Evolutionary conservation across 306 rosid genomes (phyloP), one percentile per base, ranked within the genome.

Genomic region (Betula pendula): DNA sequence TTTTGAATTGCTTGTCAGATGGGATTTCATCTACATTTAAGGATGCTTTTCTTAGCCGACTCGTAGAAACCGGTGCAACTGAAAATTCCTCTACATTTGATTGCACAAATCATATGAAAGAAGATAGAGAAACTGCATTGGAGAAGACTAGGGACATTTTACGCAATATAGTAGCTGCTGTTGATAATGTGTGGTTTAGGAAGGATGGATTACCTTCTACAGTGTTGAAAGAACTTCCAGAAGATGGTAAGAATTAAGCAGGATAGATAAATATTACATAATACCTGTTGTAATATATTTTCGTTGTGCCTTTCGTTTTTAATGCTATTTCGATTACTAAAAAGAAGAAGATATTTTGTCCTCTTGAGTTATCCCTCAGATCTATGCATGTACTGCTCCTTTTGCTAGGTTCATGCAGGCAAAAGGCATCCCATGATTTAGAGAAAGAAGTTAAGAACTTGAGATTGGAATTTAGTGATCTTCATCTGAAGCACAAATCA

Each of bases 31-130:
- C 96, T 43, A 70, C 79, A 20, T 87, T 86, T 77, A 88, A 88
- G 80, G 94, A 88, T 74, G 87, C 85, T 71, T 89, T 94, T 82
- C 91, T 90, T n/a, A 76, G 84, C 75, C 96, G 96, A 63, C 92
- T 91, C 68, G 35, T 91, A 71, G 88, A 91, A 78, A 88, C 88
- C 59, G 97, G 93, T 76, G 98, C 98, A n/a, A 94, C 97, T 52
- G 92, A 93, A 88, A 91, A 86, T 82, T 90, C 97, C 56, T 91
- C 93, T 29, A 55, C 84, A 4, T 53, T 67, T 83, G 58, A 77
- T 71, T 79, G 51, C 6, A 66, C 77, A 66, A 79, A 77, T 44
- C 83, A 77, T 80, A 79, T 79, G 85, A 91, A 88, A 83, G 89
- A 80, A 65, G 84, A 83, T 67, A 72, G 73, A 51, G 83, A 79